Conservation (phyloP, 116 monocot species). For the Papilionanthe hybrid region DNA sequence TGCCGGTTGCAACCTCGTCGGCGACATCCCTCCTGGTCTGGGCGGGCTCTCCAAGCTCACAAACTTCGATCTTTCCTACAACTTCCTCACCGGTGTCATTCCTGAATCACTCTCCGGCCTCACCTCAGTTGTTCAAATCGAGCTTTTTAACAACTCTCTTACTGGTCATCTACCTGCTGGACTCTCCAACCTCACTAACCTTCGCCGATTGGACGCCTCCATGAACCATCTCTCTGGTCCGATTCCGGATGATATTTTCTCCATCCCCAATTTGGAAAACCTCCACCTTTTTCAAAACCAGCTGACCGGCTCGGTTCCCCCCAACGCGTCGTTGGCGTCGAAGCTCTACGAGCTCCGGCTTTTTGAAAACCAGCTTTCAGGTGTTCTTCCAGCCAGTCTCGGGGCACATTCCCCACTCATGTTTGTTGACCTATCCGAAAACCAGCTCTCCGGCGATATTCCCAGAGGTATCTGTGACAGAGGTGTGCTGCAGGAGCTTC, state of each 20-base stretch:
- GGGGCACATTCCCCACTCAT: conserved; percentile 38
- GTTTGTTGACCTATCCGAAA: conserved; percentile 45
- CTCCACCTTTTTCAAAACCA: conserved; percentile 48
- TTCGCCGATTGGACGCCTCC: conserved; percentile 44
- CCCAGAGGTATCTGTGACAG: conserved; percentile 43
- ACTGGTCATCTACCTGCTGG: conserved; percentile 33
- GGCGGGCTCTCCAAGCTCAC: conserved; percentile 25
- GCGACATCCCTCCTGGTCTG: conserved; percentile 31
- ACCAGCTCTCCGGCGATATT: conserved; percentile 49
- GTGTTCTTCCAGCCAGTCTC: conserved; percentile 36
- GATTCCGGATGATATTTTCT: conserved; percentile 42
- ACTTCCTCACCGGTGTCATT: conserved; percentile 35
- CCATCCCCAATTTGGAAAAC: conserved; percentile 34
- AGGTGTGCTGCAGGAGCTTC: conserved; percentile 30
- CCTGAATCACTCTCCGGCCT: conserved; percentile 31
- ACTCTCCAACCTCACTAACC: conserved; percentile 34
- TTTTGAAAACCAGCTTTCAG: conserved; percentile 40
- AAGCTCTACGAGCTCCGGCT: conserved; percentile 41
- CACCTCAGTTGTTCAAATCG: conserved; percentile 39
- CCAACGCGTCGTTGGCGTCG: conserved; percentile 8
- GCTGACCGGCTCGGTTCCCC: conserved; percentile 34
- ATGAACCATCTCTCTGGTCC: conserved; percentile 41
- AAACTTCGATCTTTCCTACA: conserved; percentile 40
- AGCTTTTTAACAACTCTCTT: conserved; percentile 53
- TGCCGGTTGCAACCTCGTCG: conserved; percentile 22